These are phyloP conservation scores for Pulveroboletus frians DNA, from an alignment of 768 basidiomycete species.

Conservation along the genomic window DNA sequence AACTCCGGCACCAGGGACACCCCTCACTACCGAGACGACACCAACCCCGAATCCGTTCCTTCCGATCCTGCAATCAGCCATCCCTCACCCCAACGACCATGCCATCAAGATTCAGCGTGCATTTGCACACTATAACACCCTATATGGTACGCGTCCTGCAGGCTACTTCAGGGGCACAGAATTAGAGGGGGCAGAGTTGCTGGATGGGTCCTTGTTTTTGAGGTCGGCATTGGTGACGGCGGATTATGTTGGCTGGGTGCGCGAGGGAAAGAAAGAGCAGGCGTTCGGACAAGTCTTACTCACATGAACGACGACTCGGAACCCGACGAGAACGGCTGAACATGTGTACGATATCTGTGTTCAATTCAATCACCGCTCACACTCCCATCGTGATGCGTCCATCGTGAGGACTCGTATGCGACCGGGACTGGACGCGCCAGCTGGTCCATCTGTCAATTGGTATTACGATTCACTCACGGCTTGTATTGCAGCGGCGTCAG, in stretches of 20 bases:
- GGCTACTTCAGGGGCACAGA: constrained; percentile 29
- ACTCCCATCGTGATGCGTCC: no score
- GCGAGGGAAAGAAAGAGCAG: constrained; percentile 28
- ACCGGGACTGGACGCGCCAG: no score
- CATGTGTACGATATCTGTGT: no score
- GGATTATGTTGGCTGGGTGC: constrained; percentile 36
- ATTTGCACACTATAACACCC: constrained; percentile 29
- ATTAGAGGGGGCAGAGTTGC: constrained; percentile 27
- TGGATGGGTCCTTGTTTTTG: constrained; percentile 36
- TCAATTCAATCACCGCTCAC: no score
- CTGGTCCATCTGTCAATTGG: no score
- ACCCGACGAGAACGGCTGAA: no score
- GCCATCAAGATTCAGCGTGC: constrained; percentile 31
- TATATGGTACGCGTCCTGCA: constrained; percentile 26
- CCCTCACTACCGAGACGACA: constrained; percentile 11
- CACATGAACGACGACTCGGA: no score
- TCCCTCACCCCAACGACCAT: constrained; percentile 34
- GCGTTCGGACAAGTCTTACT: no score
- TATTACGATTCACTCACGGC: no score
- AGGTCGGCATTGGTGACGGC: constrained; percentile 28
- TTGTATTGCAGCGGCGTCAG: no score
- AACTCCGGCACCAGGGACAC: not conserved
- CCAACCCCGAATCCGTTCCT: constrained; percentile 37
- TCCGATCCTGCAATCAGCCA: constrained; percentile 34
- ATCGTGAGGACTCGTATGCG: no score